Evolutionary conservation across 1,284 basidiomycete genomes (phyloP).

Genomic region (Trametes polyzona): DNA sequence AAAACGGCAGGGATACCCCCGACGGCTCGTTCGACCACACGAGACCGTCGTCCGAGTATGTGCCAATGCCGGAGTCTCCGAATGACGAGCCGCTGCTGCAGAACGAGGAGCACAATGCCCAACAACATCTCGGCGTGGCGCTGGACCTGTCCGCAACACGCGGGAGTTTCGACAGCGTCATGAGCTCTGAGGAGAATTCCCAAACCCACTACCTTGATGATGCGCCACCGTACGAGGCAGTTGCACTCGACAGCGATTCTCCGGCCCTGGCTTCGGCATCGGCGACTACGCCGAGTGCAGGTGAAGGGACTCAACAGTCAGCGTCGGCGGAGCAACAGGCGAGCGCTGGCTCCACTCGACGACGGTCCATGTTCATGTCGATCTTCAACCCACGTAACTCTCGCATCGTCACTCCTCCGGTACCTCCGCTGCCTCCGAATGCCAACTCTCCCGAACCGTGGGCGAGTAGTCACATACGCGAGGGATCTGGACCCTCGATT

Average conservation of each 20-base stretch:
- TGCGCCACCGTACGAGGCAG: constrained; percentile 68
- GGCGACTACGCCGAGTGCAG: background rate
- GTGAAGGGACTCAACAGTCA: constrained; percentile 6
- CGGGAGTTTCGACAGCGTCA: constrained; percentile 32
- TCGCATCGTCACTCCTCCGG: constrained; percentile 15
- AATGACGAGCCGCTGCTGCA: constrained; percentile 32
- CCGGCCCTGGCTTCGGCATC: background rate
- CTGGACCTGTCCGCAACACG: constrained; percentile 10
- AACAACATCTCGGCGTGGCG: constrained; percentile 9
- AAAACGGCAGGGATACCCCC: constrained; percentile 33
- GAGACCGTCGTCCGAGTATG: constrained; percentile 23
- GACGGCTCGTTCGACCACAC: constrained; percentile 27
- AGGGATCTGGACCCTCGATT: constrained; percentile 25
- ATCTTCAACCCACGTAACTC: constrained; percentile 32
- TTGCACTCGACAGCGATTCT: constrained; percentile 33
- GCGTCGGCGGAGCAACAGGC: constrained; percentile 9
- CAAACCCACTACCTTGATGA: constrained; percentile 50
- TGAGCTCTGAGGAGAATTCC: constrained; percentile 23
- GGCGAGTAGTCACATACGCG: constrained; percentile 24
- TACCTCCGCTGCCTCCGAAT: constrained; percentile 15
- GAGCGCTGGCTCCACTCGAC: constrained; percentile 11
- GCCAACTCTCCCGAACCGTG: constrained; percentile 14
- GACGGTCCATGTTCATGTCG: constrained; percentile 29
- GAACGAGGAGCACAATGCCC: constrained; percentile 16
- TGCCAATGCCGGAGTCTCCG: constrained; percentile 27